Conservation (phyloP, 2,329 filamentous ascomycete species). For the Seiridium cupressi region DNA sequence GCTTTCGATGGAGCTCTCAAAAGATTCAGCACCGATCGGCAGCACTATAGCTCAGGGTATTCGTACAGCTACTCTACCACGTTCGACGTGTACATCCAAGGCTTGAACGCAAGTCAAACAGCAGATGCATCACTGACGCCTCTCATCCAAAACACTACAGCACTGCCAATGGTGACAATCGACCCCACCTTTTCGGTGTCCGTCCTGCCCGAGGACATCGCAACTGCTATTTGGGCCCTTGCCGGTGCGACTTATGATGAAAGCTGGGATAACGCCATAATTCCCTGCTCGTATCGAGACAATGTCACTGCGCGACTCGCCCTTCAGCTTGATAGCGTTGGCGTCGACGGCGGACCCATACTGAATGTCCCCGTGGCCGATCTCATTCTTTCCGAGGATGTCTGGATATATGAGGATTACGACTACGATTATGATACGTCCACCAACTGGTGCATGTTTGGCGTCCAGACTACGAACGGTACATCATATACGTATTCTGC, state of each 20-base stretch:
- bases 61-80: conserved; percentile 1
- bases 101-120: conserved; percentile 7
- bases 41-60: neutral
- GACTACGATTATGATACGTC: neutral
- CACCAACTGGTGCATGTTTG: conserved; percentile 25
- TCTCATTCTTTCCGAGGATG: conserved; percentile 21
- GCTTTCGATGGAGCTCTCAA: conserved; percentile 22
- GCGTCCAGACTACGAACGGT: conserved; percentile 23
- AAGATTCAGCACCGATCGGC: conserved; percentile 11
- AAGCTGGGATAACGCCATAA: conserved; percentile 9
- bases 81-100: conserved; percentile 2
- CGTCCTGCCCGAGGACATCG: conserved; percentile 18
- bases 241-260: conserved; percentile 23
- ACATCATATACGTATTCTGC: neutral
- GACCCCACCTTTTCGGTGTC: conserved; percentile 9
- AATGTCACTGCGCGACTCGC: conserved; percentile 18
- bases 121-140: neutral
- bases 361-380: conserved; percentile 24
- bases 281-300: conserved; percentile 23
- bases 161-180: conserved; percentile 7
- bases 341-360: conserved; percentile 22
- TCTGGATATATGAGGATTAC: conserved; percentile 1
- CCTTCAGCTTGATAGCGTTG: conserved; percentile 19
- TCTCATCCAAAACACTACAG: conserved; percentile 9
- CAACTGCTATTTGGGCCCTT: conserved; percentile 22